Percentiles rank a stretch among this genome's conserved stretches.
phyloP scores from a whole-genome alignment of 1,139 yeast species.

The Sugiyamaella sp. region DNA sequence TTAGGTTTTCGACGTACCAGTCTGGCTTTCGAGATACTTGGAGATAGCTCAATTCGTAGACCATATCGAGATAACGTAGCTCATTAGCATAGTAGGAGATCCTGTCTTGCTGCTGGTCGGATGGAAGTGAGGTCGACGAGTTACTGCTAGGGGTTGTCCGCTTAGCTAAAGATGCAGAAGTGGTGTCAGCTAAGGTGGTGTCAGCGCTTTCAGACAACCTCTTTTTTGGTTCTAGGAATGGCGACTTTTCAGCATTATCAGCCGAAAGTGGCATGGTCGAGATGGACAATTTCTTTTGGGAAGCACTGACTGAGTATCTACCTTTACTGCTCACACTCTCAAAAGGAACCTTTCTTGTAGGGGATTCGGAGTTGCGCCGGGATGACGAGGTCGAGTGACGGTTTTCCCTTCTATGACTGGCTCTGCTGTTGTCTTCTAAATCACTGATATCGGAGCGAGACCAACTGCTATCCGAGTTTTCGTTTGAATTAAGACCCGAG shows the following conservation, averaged over 20 bases:
- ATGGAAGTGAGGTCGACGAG: constrained; percentile 10
- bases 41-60: constrained; percentile 31
- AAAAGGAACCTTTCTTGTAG: constrained; percentile 23
- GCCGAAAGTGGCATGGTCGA: neutral
- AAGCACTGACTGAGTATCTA: constrained; percentile 4
- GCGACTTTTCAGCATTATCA: neutral
- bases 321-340: constrained; percentile 21
- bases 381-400: constrained; percentile 15
- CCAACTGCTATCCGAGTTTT: constrained; percentile 26
- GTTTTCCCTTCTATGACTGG: constrained; percentile 1
- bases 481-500: constrained; percentile 21
- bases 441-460: constrained; percentile 28
- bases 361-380: constrained; percentile 20
- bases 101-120: constrained; percentile 13
- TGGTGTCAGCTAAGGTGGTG: neutral
- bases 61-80: constrained; percentile 32
- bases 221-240: neutral
- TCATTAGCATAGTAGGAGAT: constrained; percentile 27
- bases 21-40: constrained; percentile 25
- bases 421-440: constrained; percentile 19
- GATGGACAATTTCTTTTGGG: neutral
- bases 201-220: neutral
- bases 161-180: neutral
- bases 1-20: constrained; percentile 17
- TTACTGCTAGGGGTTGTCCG: neutral